These are phyloP conservation scores for Clavispora phyllophila DNA, from an alignment of 805 yeast species.

Conservation along the genomic window DNA sequence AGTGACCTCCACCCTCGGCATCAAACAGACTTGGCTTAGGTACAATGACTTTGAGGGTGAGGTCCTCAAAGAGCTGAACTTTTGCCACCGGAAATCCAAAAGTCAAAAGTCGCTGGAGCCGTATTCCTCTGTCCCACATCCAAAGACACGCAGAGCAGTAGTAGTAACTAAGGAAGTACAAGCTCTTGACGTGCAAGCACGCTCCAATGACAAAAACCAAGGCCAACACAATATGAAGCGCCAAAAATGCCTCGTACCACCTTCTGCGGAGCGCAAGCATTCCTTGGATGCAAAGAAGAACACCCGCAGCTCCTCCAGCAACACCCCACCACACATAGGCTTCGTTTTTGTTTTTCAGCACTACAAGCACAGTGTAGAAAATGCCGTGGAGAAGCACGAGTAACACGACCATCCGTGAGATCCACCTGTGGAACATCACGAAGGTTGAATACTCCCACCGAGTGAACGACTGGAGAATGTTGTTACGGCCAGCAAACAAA, in stretches of 20 bases:
- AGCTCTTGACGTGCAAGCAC: slow-evolving; percentile 42
- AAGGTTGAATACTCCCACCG: slow-evolving; percentile 44
- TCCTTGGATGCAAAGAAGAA: slow-evolving; percentile 43
- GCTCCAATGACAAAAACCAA: slow-evolving; percentile 41
- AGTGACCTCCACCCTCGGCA: slow-evolving; percentile 57
- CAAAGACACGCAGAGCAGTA: slow-evolving; percentile 14
- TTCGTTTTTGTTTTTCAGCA: neutral
- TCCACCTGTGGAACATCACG: slow-evolving; percentile 53
- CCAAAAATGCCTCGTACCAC: slow-evolving; percentile 41
- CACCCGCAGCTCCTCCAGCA: slow-evolving; percentile 40
- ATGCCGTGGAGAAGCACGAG: slow-evolving; percentile 40
- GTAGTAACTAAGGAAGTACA: slow-evolving; percentile 16
- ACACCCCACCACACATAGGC: slow-evolving; percentile 29
- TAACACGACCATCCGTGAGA: slow-evolving; percentile 41
- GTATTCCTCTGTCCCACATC: slow-evolving; percentile 36
- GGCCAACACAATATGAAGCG: slow-evolving; percentile 33
- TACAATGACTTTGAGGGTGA: slow-evolving; percentile 46
- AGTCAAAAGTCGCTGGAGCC: slow-evolving; percentile 48
- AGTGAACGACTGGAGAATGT: slow-evolving; percentile 31
- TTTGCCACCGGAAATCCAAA: slow-evolving; percentile 59
- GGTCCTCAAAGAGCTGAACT: slow-evolving; percentile 37
- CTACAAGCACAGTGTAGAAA: slow-evolving; percentile 6
- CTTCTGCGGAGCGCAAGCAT: slow-evolving; percentile 40
- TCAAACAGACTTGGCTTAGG: slow-evolving; percentile 52
- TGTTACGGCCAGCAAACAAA: slow-evolving; percentile 16